Conservation (phyloP, 1,284 basidiomycete species). For the Cryptococcus wingfieldii region DNA sequence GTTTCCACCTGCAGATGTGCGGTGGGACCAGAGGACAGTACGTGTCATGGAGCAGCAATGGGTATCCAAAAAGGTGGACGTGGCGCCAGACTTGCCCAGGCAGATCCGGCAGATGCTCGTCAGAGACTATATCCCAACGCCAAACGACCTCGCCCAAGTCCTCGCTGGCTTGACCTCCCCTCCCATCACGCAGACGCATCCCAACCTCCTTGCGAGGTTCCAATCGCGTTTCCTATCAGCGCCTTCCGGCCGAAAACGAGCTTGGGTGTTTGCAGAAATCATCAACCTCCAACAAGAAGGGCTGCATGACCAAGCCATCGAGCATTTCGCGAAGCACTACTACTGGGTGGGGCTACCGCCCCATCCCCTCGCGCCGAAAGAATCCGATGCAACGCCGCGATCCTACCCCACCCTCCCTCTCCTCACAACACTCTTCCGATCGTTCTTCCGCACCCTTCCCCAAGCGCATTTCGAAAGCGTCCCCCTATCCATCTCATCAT, state of each 20-base stretch:
- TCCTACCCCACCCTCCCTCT: constrained; percentile 22
- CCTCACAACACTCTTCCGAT: constrained; percentile 27
- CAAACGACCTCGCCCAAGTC: constrained; percentile 12
- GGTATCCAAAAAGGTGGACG: background rate
- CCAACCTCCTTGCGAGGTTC: constrained; percentile 11
- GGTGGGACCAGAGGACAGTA: constrained; percentile 18
- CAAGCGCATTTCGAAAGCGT: constrained; percentile 1
- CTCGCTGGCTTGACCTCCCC: constrained; percentile 12
- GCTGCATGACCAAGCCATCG: constrained; percentile 19
- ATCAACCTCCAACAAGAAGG: constrained; percentile 17
- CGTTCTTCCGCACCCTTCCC: constrained; percentile 20
- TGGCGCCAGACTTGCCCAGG: background rate
- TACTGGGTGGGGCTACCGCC: constrained; percentile 34
- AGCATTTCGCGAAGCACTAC: constrained; percentile 22
- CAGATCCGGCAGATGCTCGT: background rate
- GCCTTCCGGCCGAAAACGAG: background rate
- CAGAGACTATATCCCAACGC: constrained; percentile 3
- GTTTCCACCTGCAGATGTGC: constrained; percentile 13
- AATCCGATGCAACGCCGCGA: background rate
- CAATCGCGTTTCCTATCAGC: constrained; percentile 11
- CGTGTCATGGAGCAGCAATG: constrained; percentile 3
- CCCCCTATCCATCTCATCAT: constrained; percentile 13
- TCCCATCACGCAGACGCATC: constrained; percentile 1
- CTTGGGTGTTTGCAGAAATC: constrained; percentile 32
- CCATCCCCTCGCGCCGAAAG: constrained; percentile 1